Evolutionary conservation across 2,329 filamentous ascomycete species (phyloP), one percentile per base, ranked within the genome.

Genomic region (Nakataea oryzae): DNA sequence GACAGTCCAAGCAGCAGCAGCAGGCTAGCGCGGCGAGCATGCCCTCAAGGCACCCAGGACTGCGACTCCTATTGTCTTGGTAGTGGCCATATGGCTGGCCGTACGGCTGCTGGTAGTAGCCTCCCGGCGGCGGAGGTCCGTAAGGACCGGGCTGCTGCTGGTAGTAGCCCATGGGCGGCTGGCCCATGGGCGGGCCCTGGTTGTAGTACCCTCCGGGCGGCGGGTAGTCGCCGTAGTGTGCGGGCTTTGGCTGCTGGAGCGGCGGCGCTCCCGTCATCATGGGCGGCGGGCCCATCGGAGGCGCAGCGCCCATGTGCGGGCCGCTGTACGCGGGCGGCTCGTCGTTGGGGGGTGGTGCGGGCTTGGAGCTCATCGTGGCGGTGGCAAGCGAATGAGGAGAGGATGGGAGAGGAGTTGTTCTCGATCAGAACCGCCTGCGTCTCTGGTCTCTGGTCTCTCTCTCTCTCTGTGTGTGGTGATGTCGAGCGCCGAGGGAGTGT

Each of bases 1-100:
- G 66, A 57, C 76, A 74, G 66, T 85, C 82, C 68, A 85, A 69
- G 69, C 82, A 85, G 72, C 82, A 85, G 70, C 82, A 85, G 70
- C 81, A 84, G 1, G 82, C 82, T 64, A 82, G 69, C 65, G 75
- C 75, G 21, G 79, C 82, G 21, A 83, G 67, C 61, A 83, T 69
- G 55, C 78, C 79, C 41, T 77, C 76, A 55, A 82, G 66, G 61
- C 73, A 74, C 17, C 74, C 71, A 64, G 71, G 63, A 21, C 62
- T 64, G 26, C 65, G 63, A 67, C 68, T 56, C 71, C 70, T 58
- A 72, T 71, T 65, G 69, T 71, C 67, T 66, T 69, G 65, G 64
- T 73, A 70, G 32, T 68, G 63, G 9, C 66, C 66, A 47, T 65
- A 64, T 17, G 62, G 68, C 58, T 61, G 66, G 8, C 34, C 34